A percentile compares a stretch with the other conserved stretches of the same genome.
These are phyloP conservation scores for Hypoxylon trugodes DNA, from an alignment of 495 filamentous ascomycete species.

Conservation along the genomic window DNA sequence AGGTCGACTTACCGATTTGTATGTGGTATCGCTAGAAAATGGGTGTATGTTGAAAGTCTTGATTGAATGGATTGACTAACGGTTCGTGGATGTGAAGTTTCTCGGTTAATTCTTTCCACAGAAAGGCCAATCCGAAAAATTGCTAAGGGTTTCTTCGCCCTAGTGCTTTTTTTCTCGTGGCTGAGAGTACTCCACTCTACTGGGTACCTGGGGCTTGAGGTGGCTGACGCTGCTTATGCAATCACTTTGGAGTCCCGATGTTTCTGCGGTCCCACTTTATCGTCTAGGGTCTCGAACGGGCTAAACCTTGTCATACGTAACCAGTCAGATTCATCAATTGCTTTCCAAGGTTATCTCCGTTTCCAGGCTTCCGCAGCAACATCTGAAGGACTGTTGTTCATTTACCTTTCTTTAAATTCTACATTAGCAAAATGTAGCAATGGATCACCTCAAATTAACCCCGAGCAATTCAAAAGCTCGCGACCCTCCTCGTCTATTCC, in stretches of 20 bases:
- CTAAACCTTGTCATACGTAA: too few species aligned
- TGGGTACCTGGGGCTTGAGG: not conserved
- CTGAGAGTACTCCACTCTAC: not conserved
- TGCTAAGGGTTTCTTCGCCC: constrained; percentile 46
- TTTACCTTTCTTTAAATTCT: not conserved
- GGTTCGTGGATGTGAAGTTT: constrained; percentile 43
- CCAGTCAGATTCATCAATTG: constrained; percentile 22
- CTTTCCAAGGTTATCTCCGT: not conserved
- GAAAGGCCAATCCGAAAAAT: constrained; percentile 25
- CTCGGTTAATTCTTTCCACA: constrained; percentile 48
- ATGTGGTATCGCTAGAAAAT: constrained; percentile 43
- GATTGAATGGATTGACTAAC: constrained; percentile 31
- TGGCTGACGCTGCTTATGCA: too few species aligned
- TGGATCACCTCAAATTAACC: constrained; percentile 48
- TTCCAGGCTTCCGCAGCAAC: not conserved
- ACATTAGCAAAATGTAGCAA: constrained; percentile 53
- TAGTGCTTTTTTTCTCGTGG: constrained; percentile 12
- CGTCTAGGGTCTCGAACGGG: too few species aligned
- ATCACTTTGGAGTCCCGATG: too few species aligned
- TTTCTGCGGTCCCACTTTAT: too few species aligned
- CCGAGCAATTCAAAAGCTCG: constrained; percentile 62
- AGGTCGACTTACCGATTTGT: constrained; percentile 44
- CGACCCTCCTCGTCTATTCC: constrained; percentile 79
- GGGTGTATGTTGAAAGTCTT: constrained; percentile 42
- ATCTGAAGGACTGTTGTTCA: not conserved